phyloP scores from a whole-genome alignment of 225 moss, liverwort and hornwort species.

The Bryum argenteum region DNA sequence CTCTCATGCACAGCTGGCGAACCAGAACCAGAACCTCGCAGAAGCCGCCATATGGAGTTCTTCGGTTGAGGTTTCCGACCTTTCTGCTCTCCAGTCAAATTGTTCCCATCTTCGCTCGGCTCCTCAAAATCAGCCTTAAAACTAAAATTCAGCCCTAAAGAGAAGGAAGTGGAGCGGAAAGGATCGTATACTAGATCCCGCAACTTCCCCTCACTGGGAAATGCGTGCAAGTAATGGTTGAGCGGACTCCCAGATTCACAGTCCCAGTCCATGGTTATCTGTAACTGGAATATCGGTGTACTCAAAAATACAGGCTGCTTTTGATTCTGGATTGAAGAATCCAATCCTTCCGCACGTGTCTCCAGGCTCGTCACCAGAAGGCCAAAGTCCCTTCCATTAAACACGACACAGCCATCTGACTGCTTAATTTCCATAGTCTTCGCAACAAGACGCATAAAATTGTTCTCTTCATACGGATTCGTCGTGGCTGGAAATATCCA shows the following conservation, averaged over 20 bases:
- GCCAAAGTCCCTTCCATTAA: constrained; percentile 74
- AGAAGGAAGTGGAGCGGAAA: constrained; percentile 87
- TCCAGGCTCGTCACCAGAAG: constrained; percentile 60
- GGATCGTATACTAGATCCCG: constrained; percentile 79
- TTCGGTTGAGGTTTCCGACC: constrained; percentile 42
- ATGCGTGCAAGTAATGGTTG: constrained; percentile 91
- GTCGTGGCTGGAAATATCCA: constrained; percentile 85
- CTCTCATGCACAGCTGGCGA: constrained; percentile 64
- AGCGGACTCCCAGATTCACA: constrained; percentile 88
- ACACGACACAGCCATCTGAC: constrained; percentile 85
- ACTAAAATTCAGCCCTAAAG: constrained; percentile 81
- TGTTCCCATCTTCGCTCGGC: constrained; percentile 39
- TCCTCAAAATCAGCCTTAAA: constrained; percentile 66
- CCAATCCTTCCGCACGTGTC: constrained; percentile 50
- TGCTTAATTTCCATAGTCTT: constrained; percentile 74
- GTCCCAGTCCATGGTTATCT: constrained; percentile 94
- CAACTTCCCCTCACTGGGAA: constrained; percentile 72
- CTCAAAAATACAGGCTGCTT: constrained; percentile 77
- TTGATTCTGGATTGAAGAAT: constrained; percentile 51
- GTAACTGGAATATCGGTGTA: constrained; percentile 81
- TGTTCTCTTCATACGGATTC: constrained; percentile 86
- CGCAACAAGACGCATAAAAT: constrained; percentile 74
- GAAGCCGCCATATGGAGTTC: constrained; percentile 50
- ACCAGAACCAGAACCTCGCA: constrained; percentile 52
- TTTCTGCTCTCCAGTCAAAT: constrained; percentile 35